phyloP scores from a whole-genome alignment of 768 basidiomycete genomes.

The Mycena floridula region DNA sequence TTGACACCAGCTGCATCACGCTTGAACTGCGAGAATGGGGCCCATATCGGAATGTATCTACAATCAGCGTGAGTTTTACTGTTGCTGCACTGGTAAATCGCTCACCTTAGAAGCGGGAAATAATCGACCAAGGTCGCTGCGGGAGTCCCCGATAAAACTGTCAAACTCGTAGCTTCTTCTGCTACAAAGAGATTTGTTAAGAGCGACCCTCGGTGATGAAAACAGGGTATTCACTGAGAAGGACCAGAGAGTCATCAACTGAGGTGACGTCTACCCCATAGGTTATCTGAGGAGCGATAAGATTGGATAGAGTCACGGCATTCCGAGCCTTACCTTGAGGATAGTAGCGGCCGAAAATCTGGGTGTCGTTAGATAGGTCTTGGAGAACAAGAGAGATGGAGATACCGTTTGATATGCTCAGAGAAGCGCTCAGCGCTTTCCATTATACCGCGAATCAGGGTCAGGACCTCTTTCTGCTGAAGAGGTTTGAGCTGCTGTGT shows the following conservation, averaged over 20 bases:
- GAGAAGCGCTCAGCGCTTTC: constrained; percentile 31
- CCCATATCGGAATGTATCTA: constrained; percentile 46
- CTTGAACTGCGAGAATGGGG: constrained; percentile 42
- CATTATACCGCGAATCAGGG: constrained; percentile 33
- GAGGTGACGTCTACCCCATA: constrained; percentile 41
- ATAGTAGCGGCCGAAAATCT: background rate
- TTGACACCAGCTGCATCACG: constrained; percentile 34
- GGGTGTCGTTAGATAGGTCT: background rate
- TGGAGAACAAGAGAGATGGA: no score
- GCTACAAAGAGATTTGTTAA: constrained; percentile 24
- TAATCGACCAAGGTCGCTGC: constrained; percentile 44
- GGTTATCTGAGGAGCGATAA: no score
- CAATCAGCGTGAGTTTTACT: background rate
- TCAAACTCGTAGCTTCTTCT: constrained; percentile 39
- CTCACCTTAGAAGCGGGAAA: constrained; percentile 38
- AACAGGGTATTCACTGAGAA: constrained; percentile 25
- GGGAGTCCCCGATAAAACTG: constrained; percentile 38
- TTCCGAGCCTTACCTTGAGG: constrained; percentile 30
- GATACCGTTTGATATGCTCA: background rate
- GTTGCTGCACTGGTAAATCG: background rate
- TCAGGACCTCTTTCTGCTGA: constrained; percentile 35
- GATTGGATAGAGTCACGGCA: constrained; percentile 41
- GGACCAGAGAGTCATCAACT: constrained; percentile 36
- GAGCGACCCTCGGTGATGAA: constrained; percentile 1
- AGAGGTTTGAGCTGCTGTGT: constrained; percentile 32